A percentile compares a stretch with the other conserved stretches of the same genome.
Conservation (phyloP, 495 filamentous ascomycete species). For the Penicillium crystallinum region DNA sequence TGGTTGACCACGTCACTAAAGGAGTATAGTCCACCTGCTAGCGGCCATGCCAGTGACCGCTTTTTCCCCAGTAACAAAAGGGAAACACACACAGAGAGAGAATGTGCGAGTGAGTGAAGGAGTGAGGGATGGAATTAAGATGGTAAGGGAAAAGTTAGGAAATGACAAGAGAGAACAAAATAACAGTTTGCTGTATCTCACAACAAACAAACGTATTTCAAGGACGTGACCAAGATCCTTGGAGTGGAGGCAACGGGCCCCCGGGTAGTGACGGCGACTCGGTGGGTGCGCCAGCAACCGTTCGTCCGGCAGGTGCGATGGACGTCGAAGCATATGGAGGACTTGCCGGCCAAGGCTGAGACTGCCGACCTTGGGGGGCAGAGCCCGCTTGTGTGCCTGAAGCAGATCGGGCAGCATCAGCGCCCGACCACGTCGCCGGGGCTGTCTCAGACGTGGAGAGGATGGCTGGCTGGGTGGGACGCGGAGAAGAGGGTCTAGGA, state of each 20-base stretch:
- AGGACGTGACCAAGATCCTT: conserved; percentile 19
- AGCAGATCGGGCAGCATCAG: conserved; percentile 4
- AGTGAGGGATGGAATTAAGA: conserved; percentile 3
- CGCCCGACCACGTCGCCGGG: conserved; percentile 8
- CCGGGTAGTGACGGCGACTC: conserved; percentile 15
- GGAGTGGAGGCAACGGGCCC: conserved; percentile 17
- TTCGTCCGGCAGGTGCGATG: conserved; percentile 1
- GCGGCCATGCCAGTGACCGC: conserved; percentile 22
- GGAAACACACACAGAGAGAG: too few relatives aligned
- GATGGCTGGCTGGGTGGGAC: conserved; percentile 1
- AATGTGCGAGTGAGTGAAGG: too few relatives aligned
- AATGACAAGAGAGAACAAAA: conserved; percentile 2
- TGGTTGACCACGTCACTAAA: conserved; percentile 1
- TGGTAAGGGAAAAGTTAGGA: not conserved
- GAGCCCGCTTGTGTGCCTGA: conserved; percentile 4
- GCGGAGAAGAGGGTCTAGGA: conserved; percentile 41
- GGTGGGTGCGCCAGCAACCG: conserved; percentile 3
- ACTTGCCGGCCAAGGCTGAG: conserved; percentile 19
- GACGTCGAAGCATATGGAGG: conserved; percentile 15
- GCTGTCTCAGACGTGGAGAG: conserved; percentile 5
- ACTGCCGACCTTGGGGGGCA: too few relatives aligned
- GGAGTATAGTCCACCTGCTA: conserved; percentile 1
- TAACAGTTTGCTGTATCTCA: not conserved
- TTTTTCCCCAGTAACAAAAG: not conserved
- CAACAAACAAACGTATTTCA: not conserved